These are phyloP conservation scores for Melanogaster broomeanus DNA, from an alignment of 768 basidiomycete species.

Conservation along the genomic window DNA sequence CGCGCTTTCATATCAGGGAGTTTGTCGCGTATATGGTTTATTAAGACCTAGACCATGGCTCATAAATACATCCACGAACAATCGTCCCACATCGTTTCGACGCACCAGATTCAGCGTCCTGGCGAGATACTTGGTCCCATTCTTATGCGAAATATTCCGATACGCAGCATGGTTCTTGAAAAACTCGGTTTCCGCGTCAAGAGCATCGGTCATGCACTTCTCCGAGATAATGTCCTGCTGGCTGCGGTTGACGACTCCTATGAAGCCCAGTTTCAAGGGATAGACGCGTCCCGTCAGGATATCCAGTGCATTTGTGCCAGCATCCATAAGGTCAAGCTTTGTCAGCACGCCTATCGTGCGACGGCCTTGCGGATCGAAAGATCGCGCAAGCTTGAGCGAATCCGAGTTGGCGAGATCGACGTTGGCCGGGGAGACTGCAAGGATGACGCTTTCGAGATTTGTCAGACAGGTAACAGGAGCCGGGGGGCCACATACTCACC, in stretches of 20 bases:
- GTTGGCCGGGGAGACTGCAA: slow-evolving; percentile 96
- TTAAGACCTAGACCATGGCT: slow-evolving; percentile 66
- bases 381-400: slow-evolving; percentile 92
- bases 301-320: slow-evolving; percentile 96
- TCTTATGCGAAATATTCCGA: slow-evolving; percentile 93
- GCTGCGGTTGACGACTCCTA: slow-evolving; percentile 96
- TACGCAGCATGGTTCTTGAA: slow-evolving; percentile 90
- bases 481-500: slow-evolving; percentile 47
- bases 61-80: neutral
- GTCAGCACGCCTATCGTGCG: slow-evolving; percentile 96
- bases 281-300: slow-evolving; percentile 96
- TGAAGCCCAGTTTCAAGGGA: slow-evolving; percentile 97
- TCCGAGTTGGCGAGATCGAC: slow-evolving; percentile 99
- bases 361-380: slow-evolving; percentile 93
- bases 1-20: slow-evolving; percentile 99
- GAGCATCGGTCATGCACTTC: slow-evolving; percentile 83
- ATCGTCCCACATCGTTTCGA: neutral
- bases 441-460: slow-evolving; percentile 69
- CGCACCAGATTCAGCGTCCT: slow-evolving; percentile 90
- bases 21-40: slow-evolving; percentile 98
- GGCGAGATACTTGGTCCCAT: slow-evolving; percentile 94
- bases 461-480: slow-evolving; percentile 5
- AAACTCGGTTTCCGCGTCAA: slow-evolving; percentile 86
- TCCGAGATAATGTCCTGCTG: slow-evolving; percentile 95
- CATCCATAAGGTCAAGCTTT: slow-evolving; percentile 99